A percentile compares a stretch with the other conserved stretches of the same genome.
Conservation (phyloP, 192 early-diverging fungal genomes). For the Coemansia sp. region DNA sequence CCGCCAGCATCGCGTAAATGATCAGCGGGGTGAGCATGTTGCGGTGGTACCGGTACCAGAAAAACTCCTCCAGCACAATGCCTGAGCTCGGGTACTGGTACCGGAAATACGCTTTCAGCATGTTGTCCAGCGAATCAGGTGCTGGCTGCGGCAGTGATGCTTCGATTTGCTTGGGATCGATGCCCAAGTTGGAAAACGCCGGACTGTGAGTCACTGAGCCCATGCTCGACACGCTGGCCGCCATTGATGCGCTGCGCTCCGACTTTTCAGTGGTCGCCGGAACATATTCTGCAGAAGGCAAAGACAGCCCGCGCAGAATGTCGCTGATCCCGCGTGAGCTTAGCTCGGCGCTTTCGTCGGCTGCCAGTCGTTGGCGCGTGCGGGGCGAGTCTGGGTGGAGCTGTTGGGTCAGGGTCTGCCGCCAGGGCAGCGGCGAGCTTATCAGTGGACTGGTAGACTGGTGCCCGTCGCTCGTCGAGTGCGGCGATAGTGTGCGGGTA, state of each 20-base stretch:
- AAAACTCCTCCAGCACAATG: slow-evolving; percentile 49
- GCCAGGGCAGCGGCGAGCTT: slow-evolving; percentile 19
- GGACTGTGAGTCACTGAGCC: slow-evolving; percentile 39
- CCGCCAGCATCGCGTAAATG: slow-evolving; percentile 50
- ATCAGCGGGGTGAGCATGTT: slow-evolving; percentile 55
- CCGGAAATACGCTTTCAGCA: slow-evolving; percentile 52
- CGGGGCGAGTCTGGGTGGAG: slow-evolving; percentile 4
- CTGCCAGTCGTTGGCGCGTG: not conserved
- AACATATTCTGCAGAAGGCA: slow-evolving; percentile 7
- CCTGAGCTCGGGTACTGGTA: slow-evolving; percentile 54
- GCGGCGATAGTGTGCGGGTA: not conserved
- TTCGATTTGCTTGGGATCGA: slow-evolving; percentile 41
- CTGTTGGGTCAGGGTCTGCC: not conserved
- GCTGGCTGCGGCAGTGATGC: slow-evolving; percentile 28
- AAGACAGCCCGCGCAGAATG: slow-evolving; percentile 7
- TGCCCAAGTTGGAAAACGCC: slow-evolving; percentile 15
- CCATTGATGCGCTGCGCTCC: slow-evolving; percentile 32
- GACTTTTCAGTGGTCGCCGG: slow-evolving; percentile 8
- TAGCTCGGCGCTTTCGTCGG: not conserved
- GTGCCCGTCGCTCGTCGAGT: not conserved
- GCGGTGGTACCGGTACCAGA: slow-evolving; percentile 49
- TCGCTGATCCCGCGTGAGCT: slow-evolving; percentile 14
- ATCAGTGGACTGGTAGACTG: slow-evolving; percentile 22
- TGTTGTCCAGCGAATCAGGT: slow-evolving; percentile 48
- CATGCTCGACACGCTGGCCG: slow-evolving; percentile 32